Conservation (phyloP, 352 stramenopile species). For the Pythium aquatile region DNA sequence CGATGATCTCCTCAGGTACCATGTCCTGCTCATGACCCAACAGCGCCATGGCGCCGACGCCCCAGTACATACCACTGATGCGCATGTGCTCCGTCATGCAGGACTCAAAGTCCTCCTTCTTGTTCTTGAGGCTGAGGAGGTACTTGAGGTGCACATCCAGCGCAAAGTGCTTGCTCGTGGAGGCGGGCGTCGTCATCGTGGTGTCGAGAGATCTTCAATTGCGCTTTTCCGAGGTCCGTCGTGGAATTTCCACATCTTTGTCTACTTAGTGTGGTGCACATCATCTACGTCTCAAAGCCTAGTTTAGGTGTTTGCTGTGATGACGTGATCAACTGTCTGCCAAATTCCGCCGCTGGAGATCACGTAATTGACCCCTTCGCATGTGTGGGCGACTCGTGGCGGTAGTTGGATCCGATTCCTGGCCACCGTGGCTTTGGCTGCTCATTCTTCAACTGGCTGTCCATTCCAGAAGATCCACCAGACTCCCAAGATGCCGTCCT, state of each 20-base stretch:
- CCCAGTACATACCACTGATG: conserved; percentile 99
- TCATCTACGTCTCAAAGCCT: background rate
- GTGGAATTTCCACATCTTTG: background rate
- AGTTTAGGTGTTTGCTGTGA: background rate
- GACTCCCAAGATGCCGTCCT: conserved; percentile 15
- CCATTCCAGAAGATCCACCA: background rate
- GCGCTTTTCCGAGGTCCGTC: background rate
- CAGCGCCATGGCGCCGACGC: conserved; percentile 93
- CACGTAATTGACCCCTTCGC: conserved; percentile 5
- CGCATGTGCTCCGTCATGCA: conserved; percentile 97
- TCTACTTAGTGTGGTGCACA: background rate
- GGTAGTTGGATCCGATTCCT: background rate
- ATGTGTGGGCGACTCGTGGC: background rate
- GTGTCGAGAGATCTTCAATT: background rate
- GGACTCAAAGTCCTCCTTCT: conserved; percentile 90
- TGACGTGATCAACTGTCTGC: background rate
- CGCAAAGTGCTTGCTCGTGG: conserved; percentile 41
- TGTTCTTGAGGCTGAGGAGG: conserved; percentile 73
- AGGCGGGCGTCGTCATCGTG: conserved; percentile 12
- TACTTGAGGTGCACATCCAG: conserved; percentile 77
- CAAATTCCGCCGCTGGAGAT: background rate
- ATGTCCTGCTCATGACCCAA: conserved; percentile 89
- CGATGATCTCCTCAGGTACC: conserved; percentile 81
- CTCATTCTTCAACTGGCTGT: conserved; percentile 17
- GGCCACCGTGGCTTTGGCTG: background rate